Evolutionary conservation across 2,329 filamentous ascomycete genomes (phyloP), one percentile per base, ranked within the genome.

Genomic region (Aspergillus proliferans): DNA sequence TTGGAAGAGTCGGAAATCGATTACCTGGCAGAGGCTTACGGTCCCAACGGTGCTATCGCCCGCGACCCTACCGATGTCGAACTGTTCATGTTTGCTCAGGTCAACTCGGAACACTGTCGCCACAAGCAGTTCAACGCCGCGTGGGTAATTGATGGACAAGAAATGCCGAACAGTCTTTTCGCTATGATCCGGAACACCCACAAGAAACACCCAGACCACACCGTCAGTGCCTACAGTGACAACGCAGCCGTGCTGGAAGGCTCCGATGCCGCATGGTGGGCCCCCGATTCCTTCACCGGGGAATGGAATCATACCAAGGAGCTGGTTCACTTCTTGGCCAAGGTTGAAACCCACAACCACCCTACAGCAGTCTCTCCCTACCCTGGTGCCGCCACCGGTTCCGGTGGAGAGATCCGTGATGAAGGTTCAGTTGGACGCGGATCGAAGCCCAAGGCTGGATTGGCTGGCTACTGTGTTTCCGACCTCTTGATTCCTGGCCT

Each of bases 31-130:
- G 84, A 90, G 58, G 85, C 85, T 39, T 93, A 89, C 70, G 82
- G 82, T 5, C 76, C 82, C 34, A 79, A 83, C 26, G 78, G 78
- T 3, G 69, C 76, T 45, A 74, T 82, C 45, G 78, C 78, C 10
- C 68, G 78, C 52, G 74, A 85, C 44, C 88, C 88, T 1, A 85
- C 90, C 52, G 93, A 97, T 67, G 88, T 97, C 41, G 93, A 98
- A 73, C 79, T 97, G 19, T 97, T 97, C 78, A 97, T 97, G 93
- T 98, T 97, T 69, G 92, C 92, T 14, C 93, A 98, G 72, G 92
- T 98, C 67, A 97, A 97, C 76, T 97, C 92, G 3, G 93, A 98
- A 77, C 92, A 97, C 71, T 95, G 82, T 64, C 73, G 82, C 50
- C 82, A 85, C 66, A 95, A 96, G 76, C 87, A 94, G 61, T 98